Base-by-base conservation (phyloP, 176 grass and related monocot species). In the Lolium perenne region DNA sequence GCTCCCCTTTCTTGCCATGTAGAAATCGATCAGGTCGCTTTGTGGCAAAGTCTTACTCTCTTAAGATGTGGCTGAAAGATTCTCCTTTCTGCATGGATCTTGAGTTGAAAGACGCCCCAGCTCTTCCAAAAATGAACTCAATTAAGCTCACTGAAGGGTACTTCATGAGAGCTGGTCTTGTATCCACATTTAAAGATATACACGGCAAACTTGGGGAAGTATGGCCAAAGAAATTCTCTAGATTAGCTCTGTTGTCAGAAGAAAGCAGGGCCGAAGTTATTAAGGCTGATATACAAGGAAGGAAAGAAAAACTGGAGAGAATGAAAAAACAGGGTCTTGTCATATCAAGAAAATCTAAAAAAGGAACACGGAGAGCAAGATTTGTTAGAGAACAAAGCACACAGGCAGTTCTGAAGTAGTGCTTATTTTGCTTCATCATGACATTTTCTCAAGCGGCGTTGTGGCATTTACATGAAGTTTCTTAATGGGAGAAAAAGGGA, bases 41-140 rank as follows among this genome's bases (percentile, higher is more conserved):
- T 78, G 91, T 94, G 43, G 93, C 68, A 66, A 98, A 98, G 85
- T 86, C 82, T 62, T 92, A 95, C 70, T 94, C 95, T 60, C 93
- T 98, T 88, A 92, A 87, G 79, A 95, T 94, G 95, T 94, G 93
- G 93, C 78, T 98, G 59, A 98, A 98, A 89, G 93, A 98, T 75
- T 98, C 95, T 78, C 83, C 91, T 83, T 98, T 98, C 74, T 98
- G 93, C 86, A 85, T 95, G 88, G 93, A 98, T 75, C 91, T 98
- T 26, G 89, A 98, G 84, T 88, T 98, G 79, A 95, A 98, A 94
- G 89, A 98, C 49, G 40, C 77, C 76, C 80, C 68, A 54, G 74
- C 89, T 86, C 93, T 95, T 94, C 91, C 93, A 74, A 56, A 80
- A 82, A 79, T 77, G 61, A 98, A 98, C 89, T 94, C 91, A 74